phyloP scores from a whole-genome alignment of 2,329 filamentous ascomycete species.

The Shiraia sp. region DNA sequence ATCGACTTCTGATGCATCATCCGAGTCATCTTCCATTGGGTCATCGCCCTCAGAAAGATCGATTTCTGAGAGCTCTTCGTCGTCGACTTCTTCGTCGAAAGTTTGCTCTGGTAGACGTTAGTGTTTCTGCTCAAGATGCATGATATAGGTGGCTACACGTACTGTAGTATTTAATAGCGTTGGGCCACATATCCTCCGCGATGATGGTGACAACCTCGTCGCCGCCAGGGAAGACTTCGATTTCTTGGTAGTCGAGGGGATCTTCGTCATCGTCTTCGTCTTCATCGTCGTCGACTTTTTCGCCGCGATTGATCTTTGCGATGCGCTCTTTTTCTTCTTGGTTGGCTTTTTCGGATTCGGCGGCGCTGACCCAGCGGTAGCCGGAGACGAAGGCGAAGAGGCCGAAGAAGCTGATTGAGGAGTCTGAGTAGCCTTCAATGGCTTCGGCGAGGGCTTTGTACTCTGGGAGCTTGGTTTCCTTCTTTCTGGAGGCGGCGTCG shows the following conservation, averaged over 20 bases:
- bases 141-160: slow-evolving; percentile 56
- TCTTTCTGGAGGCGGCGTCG: slow-evolving; percentile 51
- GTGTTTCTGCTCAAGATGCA: slow-evolving; percentile 8
- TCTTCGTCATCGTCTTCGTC: slow-evolving; percentile 59
- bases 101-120: slow-evolving; percentile 51
- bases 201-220: slow-evolving; percentile 81
- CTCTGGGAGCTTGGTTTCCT: slow-evolving; percentile 58
- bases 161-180: slow-evolving; percentile 91
- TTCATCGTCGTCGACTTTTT: slow-evolving; percentile 44
- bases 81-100: slow-evolving; percentile 58
- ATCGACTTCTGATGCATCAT: slow-evolving; percentile 56
- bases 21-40: slow-evolving; percentile 61
- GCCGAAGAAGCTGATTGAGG: slow-evolving; percentile 79
- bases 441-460: slow-evolving; percentile 59
- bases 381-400: slow-evolving; percentile 77
- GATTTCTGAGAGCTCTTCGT: slow-evolving; percentile 65
- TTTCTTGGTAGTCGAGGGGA: slow-evolving; percentile 66
- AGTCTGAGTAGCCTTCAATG: slow-evolving; percentile 62
- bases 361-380: slow-evolving; percentile 69
- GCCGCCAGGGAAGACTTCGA: slow-evolving; percentile 86
- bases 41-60: slow-evolving; percentile 59
- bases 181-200: slow-evolving; percentile 86
- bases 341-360: slow-evolving; percentile 68
- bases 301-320: slow-evolving; percentile 46
- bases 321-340: slow-evolving; percentile 65